phyloP scores from a whole-genome alignment of 2,329 filamentous ascomycete genomes.

The Pestalotiopsis sp. region DNA sequence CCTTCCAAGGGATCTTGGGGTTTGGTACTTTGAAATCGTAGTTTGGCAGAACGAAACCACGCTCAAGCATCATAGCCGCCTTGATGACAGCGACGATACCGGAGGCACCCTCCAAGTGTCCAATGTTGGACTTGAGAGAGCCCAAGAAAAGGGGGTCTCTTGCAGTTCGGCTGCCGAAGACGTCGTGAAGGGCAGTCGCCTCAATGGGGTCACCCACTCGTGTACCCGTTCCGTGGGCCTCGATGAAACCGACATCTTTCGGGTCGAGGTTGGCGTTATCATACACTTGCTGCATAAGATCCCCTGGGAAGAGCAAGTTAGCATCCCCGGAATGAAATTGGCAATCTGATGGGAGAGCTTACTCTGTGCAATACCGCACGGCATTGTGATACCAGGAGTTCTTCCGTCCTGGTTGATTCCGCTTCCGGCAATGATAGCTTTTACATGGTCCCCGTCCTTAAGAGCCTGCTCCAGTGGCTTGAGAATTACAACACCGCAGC shows the following conservation, averaged over 20 bases:
- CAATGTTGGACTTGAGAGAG: conserved; percentile 54
- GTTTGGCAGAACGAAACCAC: conserved; percentile 52
- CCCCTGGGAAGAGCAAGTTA: conserved; percentile 27
- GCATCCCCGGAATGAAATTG: not conserved
- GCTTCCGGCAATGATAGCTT: conserved; percentile 52
- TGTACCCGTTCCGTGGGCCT: conserved; percentile 62
- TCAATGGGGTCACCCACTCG: conserved; percentile 60
- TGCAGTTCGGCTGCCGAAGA: conserved; percentile 44
- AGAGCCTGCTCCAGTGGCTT: conserved; percentile 60
- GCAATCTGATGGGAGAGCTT: conserved; percentile 2
- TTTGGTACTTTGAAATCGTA: conserved; percentile 53
- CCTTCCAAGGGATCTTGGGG: conserved; percentile 49
- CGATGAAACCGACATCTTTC: conserved; percentile 44
- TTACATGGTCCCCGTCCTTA: conserved; percentile 56
- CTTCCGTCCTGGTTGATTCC: conserved; percentile 60
- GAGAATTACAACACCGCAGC: conserved; percentile 56
- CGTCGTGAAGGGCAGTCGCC: conserved; percentile 47
- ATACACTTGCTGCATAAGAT: conserved; percentile 47
- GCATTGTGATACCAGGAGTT: conserved; percentile 59
- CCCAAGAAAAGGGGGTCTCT: conserved; percentile 48
- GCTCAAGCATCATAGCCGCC: conserved; percentile 52
- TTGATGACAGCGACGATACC: conserved; percentile 57
- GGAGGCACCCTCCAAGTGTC: conserved; percentile 54
- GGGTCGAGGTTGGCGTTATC: conserved; percentile 40
- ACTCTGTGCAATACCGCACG: conserved; percentile 53